Base-by-base conservation (phyloP, 1,139 yeast species). In the Nakaseomyces sp. region DNA sequence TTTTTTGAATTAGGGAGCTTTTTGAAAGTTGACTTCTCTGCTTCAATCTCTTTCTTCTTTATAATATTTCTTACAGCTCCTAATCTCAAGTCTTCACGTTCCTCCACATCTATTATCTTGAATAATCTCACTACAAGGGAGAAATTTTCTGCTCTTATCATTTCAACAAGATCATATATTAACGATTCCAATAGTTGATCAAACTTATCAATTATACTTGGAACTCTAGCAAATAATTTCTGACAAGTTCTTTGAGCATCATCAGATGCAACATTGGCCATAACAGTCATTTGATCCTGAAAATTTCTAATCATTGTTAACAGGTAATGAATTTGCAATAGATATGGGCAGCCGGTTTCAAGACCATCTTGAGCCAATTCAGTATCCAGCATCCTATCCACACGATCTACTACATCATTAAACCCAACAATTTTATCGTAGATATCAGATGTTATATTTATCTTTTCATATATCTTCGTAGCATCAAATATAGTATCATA, bases 21-120 rank as follows among this genome's bases (percentile, higher is more conserved):
- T 47, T 49, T 62, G 18, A 51, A 50, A 15, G 49, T 52, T 49
- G 54, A 43, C 49, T 56, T 50, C 66, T 61, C 60, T 12, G 48
- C 41, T 42, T 60, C 64, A 3, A 56, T 44, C 58, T 60, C 67
- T 43, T 60, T 57, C 44, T 63, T 58, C 52, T 61, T 60, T 28
- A 68, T 60, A 39, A 80, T 68, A 42, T 70, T 71, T 37, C 70
- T 63, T 47, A 76, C 66, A n/a, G 82, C 68, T 8, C 67, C 60
- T 26, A 79, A 70, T 53, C 80, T 79, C 48, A 79, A 62, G 56
- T 91, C 98, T 55, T 84, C 88, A 33, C 74, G 70, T 50, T 83
- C 84, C 61, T 93, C 99, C 51, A 69, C 73, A 50, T 88, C 94
- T 36, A 93, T 71, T 24, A 93, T 75, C 52, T 85, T 82, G 32